Conservation (phyloP, 192 early-diverging fungal genomes). For the Coemansia sp. region DNA sequence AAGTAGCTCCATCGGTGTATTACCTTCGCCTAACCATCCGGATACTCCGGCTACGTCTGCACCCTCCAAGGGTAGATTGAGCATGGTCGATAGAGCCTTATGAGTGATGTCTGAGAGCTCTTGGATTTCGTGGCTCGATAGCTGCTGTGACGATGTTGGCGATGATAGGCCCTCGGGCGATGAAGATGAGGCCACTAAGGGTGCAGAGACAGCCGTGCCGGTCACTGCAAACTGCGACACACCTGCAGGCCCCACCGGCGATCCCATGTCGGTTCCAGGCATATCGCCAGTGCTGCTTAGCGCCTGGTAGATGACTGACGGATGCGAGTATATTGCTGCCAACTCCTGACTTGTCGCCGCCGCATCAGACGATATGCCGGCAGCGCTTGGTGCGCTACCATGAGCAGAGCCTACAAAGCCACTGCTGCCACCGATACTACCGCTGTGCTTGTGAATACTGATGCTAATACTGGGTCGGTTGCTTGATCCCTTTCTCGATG, state of each 20-base stretch:
- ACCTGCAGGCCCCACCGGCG: slow-evolving; percentile 12
- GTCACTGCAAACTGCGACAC: slow-evolving; percentile 21
- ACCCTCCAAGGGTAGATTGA: slow-evolving; percentile 44
- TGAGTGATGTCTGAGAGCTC: slow-evolving; percentile 38
- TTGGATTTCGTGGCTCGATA: slow-evolving; percentile 35
- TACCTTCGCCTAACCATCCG: slow-evolving; percentile 44
- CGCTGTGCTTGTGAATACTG: neutral
- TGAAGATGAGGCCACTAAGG: neutral
- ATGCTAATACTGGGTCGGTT: too few relatives aligned
- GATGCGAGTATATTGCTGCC: slow-evolving; percentile 31
- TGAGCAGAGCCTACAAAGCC: too few relatives aligned
- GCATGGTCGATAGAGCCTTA: slow-evolving; percentile 29
- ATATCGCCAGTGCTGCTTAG: slow-evolving; percentile 10
- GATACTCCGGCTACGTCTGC: slow-evolving; percentile 42
- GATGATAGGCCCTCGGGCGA: neutral
- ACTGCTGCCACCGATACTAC: slow-evolving; percentile 4
- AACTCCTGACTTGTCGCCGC: slow-evolving; percentile 28
- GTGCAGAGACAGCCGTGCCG: too few relatives aligned
- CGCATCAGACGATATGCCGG: too few relatives aligned
- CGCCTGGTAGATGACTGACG: slow-evolving; percentile 41
- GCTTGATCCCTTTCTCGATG: too few relatives aligned
- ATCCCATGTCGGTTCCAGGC: slow-evolving; percentile 32
- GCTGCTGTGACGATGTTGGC: neutral
- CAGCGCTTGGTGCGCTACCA: too few relatives aligned
- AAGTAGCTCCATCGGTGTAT: slow-evolving; percentile 42